Conservation (phyloP, 106 monocot genomes). For the Platanthera guangdongensis region DNA sequence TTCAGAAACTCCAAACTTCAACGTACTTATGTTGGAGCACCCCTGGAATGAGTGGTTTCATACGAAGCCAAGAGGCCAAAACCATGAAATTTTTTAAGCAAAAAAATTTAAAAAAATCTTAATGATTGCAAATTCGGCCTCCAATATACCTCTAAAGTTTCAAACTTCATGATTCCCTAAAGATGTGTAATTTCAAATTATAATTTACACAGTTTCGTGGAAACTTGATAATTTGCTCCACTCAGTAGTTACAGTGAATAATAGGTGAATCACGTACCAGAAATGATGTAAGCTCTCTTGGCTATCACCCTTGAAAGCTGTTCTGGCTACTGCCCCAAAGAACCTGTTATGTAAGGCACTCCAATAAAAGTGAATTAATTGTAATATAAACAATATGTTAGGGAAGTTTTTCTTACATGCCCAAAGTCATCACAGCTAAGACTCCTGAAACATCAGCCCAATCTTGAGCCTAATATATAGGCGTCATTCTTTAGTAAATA, state of each 20-base stretch:
- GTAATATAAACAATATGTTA: background rate
- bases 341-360: conserved; percentile 44
- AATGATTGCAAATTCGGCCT: too few relatives aligned
- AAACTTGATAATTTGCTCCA: background rate
- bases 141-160: background rate
- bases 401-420: conserved; percentile 66
- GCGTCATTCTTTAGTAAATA: background rate
- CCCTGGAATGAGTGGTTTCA: too few relatives aligned
- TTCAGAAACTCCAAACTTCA: too few relatives aligned
- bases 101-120: too few relatives aligned
- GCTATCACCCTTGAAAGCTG: conserved; percentile 96
- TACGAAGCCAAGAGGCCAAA: too few relatives aligned
- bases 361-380: background rate
- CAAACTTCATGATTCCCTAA: background rate
- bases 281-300: conserved; percentile 97
- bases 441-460: conserved; percentile 81
- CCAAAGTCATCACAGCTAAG: conserved; percentile 92
- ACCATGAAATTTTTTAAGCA: too few relatives aligned
- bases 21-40: too few relatives aligned
- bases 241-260: background rate
- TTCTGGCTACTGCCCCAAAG: conserved; percentile 86
- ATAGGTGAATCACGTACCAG: conserved; percentile 42
- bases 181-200: background rate
- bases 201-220: background rate
- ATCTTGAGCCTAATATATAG: conserved; percentile 70